Evolutionary conservation across 2,329 filamentous ascomycete genomes (phyloP), one percentile per base, ranked within the genome.

Genomic region (Chalara sp.): DNA sequence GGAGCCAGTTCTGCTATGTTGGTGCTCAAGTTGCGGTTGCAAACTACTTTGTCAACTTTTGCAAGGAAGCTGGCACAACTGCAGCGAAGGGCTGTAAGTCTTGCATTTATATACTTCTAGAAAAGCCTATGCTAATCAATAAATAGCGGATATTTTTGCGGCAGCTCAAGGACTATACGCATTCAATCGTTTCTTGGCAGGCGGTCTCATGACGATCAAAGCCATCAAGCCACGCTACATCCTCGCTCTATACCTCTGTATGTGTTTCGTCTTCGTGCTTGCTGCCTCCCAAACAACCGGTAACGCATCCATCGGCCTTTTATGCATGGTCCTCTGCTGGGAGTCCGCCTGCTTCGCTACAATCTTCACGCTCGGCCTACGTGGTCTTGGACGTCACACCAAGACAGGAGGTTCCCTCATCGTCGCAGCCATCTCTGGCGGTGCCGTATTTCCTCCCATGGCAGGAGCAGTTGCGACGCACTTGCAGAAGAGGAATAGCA

Each of bases 341-440:
- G 87, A 89, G 69, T 84, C 79, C 7, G 85, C 88, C 63, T 86
- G 84, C 65, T 92, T 91, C 72, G 86, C 87, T 0, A 90, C 86
- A 28, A 90, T 91, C 62, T 81, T 91, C 32, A 86, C 86, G 0
- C 73, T 90, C 1, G 84, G 84, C 6, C 87, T 90, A 72, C 78
- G 86, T 28, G 86, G 86, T 4, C 74, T 90, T 2, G 87, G 87
- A 10, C 78, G 82, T 29, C 84, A 91, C 69, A 87, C 83, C 33
- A 91, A 91, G 72, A 76, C 86, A 54, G 87, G 86, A 0, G 83
- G 80, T 2, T 84, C 84, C 3, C 85, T 80, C 65, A 82, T 87
- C 51, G 77, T 89, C 1, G 84, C 74, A 1, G 84, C 83, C 56
- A 84, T 91, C 1, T 73, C 78, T 21, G 87, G 87, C n/a, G 87